Evolutionary conservation across 148 eudicot species (phyloP).

Genomic region (Rhododendron ferrugineum): DNA sequence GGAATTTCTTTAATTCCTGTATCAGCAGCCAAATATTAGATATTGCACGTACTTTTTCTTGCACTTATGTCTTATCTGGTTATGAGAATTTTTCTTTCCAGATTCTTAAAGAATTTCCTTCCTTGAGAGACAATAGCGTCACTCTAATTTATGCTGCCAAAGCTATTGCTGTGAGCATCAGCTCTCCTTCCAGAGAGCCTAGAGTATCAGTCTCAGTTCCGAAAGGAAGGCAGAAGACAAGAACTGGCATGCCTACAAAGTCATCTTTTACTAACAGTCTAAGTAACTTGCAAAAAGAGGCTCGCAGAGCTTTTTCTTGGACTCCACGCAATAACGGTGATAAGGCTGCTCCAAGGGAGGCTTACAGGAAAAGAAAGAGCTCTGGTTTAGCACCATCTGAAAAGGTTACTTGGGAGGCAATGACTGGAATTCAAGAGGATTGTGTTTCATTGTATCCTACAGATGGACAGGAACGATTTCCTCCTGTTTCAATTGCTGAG

Average conservation of each 20-base stretch:
- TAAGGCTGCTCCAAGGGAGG: constrained; percentile 67
- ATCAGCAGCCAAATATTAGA: neutral
- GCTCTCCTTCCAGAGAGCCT: constrained; percentile 77
- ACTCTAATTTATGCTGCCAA: constrained; percentile 81
- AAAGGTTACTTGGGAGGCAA: constrained; percentile 87
- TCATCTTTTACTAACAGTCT: constrained; percentile 75
- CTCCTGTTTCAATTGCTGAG: constrained; percentile 74
- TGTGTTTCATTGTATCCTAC: constrained; percentile 47
- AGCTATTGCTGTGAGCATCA: constrained; percentile 74
- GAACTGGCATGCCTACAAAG: constrained; percentile 53
- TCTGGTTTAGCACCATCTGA: constrained; percentile 75
- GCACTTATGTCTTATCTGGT: neutral
- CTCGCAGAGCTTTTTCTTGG: constrained; percentile 96
- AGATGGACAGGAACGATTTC: constrained; percentile 88
- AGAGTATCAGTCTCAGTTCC: constrained; percentile 67
- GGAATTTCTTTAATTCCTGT: constrained; percentile 1
- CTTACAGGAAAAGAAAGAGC: constrained; percentile 81
- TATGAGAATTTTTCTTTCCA: constrained; percentile 26
- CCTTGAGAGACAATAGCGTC: constrained; percentile 58
- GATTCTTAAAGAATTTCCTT: constrained; percentile 90
- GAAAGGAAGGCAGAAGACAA: constrained; percentile 63
- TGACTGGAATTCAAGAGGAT: constrained; percentile 93
- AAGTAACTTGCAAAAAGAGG: constrained; percentile 90
- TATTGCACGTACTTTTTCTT: neutral
- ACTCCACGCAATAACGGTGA: constrained; percentile 72